Conservation (phyloP, 768 basidiomycete genomes). For the Hericium rajendrae region DNA sequence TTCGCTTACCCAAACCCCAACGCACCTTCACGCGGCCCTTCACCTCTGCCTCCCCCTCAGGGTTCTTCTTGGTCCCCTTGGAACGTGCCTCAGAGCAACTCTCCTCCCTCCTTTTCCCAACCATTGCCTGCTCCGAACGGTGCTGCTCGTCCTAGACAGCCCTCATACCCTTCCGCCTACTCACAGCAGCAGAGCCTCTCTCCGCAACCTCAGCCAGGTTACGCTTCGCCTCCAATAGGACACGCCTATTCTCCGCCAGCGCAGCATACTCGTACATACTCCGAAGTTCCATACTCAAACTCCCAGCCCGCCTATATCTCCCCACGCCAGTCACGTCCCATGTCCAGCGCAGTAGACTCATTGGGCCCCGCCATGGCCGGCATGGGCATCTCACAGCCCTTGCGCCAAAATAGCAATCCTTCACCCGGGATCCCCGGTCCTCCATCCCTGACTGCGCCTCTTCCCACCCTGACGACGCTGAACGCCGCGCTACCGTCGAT, state of each 20-base stretch:
- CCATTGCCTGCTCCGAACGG: slow-evolving; percentile 17
- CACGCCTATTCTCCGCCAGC: not conserved
- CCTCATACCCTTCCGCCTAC: not conserved
- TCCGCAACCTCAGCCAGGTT: not conserved
- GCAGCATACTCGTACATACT: not conserved
- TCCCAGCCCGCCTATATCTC: not conserved
- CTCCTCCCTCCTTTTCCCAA: slow-evolving; percentile 16
- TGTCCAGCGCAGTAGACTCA: not conserved
- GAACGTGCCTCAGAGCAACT: slow-evolving; percentile 18
- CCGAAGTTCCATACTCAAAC: not conserved
- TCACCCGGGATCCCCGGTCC: slow-evolving; percentile 17
- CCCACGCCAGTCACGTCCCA: not conserved
- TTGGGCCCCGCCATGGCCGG: slow-evolving; percentile 10
- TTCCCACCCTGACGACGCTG: slow-evolving; percentile 58
- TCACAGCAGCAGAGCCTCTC: not conserved
- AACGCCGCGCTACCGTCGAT: slow-evolving; percentile 39
- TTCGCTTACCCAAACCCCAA: slow-evolving; percentile 7
- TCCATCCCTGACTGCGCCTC: slow-evolving; percentile 53
- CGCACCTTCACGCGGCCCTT: slow-evolving; percentile 5
- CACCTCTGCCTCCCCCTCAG: slow-evolving; percentile 16
- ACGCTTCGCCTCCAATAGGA: not conserved
- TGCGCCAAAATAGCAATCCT: slow-evolving; percentile 11
- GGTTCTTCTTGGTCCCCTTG: slow-evolving; percentile 19
- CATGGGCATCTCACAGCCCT: slow-evolving; percentile 16
- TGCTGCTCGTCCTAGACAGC: slow-evolving; percentile 12